Base-by-base conservation (phyloP, 163 green algal genomes). In the Scenedesmus sp. region DNA sequence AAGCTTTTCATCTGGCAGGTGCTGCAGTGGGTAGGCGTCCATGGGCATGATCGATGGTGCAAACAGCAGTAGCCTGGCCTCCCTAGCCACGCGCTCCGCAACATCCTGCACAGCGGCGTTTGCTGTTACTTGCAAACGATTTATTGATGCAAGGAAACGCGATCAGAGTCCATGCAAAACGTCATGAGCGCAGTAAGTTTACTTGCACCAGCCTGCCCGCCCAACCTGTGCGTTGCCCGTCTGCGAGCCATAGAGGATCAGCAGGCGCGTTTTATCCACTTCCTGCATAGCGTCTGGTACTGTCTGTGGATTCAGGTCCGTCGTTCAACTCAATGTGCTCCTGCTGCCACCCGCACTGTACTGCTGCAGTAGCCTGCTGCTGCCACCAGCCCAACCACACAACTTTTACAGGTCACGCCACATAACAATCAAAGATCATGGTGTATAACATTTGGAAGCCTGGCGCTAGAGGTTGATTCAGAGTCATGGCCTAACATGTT, bases 191-290 rank as follows among this genome's bases (percentile, higher is more conserved):
- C 46, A 13, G 23, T 1, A 16, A 10, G 20, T 79, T 79, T 52
- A 13, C 70, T 79, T 57, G 77, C 77, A 57, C 77, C 34, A 84
- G 77, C 34, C 77, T 84, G n/a, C 54, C 54, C 34, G 60, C 10
- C 92, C 9, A 56, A 97, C 97, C 95, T 98, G 96, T 7, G 97
- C 97, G 88, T 99, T 99, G 16, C 98, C 98, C 3, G 98, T 99
- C 86, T 99, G 94, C 0, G 96, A 98, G 26, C 94, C 98, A 90
- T 98, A 99, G 2, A 99, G 92, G 6, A 99, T 93, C 1, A 99
- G 86, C 18, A 99, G 12, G 23, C 60, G 84, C 7, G 55, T 67
- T 52, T 46, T 88, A 23, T 66, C 66, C 16, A 15, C 55, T 1
- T 73, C 55, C 20, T 54, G 18, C 82, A 67, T 87, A 54, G 4